Percentiles rank a stretch among this genome's conserved stretches.
These are phyloP conservation scores for Saccharomyces uvarum DNA, from an alignment of 1,139 yeast genomes.

Conservation along the genomic window DNA sequence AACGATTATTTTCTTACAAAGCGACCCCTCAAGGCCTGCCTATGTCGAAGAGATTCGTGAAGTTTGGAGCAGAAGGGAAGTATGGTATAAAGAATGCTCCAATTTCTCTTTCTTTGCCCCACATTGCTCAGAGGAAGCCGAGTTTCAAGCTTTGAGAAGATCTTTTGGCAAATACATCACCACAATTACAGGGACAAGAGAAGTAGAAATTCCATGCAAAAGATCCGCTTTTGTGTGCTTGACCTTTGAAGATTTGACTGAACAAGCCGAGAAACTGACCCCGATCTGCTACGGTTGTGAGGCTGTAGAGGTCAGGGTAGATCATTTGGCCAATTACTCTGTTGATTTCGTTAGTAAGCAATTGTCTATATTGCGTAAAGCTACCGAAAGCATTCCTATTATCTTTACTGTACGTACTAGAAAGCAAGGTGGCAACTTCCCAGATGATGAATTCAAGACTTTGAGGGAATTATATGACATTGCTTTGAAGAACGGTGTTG, in stretches of 20 bases:
- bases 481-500: conserved; percentile 64
- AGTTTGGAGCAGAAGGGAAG: conserved; percentile 79
- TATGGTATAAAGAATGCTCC: conserved; percentile 74
- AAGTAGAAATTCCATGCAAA: conserved; percentile 39
- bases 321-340: conserved; percentile 48
- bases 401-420: conserved; percentile 72
- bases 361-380: conserved; percentile 57
- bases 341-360: conserved; percentile 62
- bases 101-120: conserved; percentile 73
- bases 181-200: conserved; percentile 55
- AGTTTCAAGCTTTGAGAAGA: conserved; percentile 50
- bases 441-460: conserved; percentile 43
- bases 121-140: conserved; percentile 51
- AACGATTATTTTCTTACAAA: conserved; percentile 62
- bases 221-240: conserved; percentile 70
- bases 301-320: conserved; percentile 82
- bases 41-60: conserved; percentile 67
- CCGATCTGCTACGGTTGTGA: conserved; percentile 60
- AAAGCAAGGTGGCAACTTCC: conserved; percentile 77
- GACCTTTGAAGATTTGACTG: conserved; percentile 51
- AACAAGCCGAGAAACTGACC: conserved; percentile 41
- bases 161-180: conserved; percentile 54
- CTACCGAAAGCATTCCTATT: conserved; percentile 58
- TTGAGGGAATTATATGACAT: conserved; percentile 48
- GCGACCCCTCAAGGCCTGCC: conserved; percentile 84